Percentiles rank a stretch among this genome's conserved stretches.
Evolutionary conservation across 2,329 filamentous ascomycete genomes (phyloP).

Genomic region (Cladosporium halotolerans): DNA sequence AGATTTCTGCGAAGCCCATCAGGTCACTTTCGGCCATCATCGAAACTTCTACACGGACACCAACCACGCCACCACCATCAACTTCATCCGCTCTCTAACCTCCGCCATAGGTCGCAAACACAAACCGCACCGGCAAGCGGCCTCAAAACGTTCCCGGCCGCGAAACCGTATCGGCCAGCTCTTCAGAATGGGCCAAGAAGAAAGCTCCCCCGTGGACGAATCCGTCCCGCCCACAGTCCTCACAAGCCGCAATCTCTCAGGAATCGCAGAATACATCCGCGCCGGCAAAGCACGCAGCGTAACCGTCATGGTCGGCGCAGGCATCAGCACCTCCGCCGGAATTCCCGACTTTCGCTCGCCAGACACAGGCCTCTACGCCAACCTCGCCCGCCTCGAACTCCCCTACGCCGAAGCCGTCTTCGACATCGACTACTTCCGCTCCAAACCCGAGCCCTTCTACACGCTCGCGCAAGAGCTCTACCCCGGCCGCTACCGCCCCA

Average conservation of each 20-base stretch:
- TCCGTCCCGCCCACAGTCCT: constrained; percentile 60
- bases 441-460: constrained; percentile 86
- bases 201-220: constrained; percentile 61
- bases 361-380: constrained; percentile 87
- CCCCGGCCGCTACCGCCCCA: constrained; percentile 82
- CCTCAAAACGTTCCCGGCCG: not conserved
- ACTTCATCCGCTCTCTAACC: constrained; percentile 13
- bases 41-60: not conserved
- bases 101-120: constrained; percentile 48
- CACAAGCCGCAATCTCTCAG: constrained; percentile 60
- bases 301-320: constrained; percentile 85
- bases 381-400: constrained; percentile 77
- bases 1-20: too few relatives aligned
- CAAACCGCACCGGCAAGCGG: constrained; percentile 36
- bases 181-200: constrained; percentile 77
- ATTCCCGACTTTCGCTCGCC: constrained; percentile 95
- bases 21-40: too few relatives aligned
- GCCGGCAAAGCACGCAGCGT: constrained; percentile 62
- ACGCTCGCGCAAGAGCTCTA: constrained; percentile 86
- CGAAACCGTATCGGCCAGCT: not conserved
- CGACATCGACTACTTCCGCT: constrained; percentile 80
- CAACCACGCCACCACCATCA: constrained; percentile 10
- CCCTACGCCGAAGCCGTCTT: constrained; percentile 91
- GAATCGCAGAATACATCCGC: constrained; percentile 74
- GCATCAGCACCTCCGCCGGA: constrained; percentile 66